Evolutionary conservation across 495 filamentous ascomycete species (phyloP).

Genomic region (Amorphotheca resinae): DNA sequence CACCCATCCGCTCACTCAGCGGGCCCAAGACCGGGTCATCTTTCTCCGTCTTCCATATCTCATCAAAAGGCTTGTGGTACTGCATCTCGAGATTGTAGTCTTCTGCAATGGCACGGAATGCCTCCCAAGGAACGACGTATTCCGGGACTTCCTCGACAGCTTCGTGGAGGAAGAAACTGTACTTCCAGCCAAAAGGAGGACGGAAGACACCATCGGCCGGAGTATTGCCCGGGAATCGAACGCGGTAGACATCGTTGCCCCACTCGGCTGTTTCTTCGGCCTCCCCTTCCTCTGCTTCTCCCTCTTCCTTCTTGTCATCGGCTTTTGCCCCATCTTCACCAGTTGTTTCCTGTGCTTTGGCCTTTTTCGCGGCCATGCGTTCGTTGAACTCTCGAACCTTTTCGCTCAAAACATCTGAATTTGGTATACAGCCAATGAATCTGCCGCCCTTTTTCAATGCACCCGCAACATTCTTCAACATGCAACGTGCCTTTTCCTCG

Average conservation of each 20-base stretch:
- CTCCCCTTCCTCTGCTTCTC: constrained; percentile 38
- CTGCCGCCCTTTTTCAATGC: constrained; percentile 84
- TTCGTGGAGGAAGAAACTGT: constrained; percentile 89
- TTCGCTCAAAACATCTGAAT: constrained; percentile 71
- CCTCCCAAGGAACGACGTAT: constrained; percentile 97
- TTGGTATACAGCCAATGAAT: constrained; percentile 87
- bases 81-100: constrained; percentile 93
- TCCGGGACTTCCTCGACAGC: constrained; percentile 94
- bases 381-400: constrained; percentile 51
- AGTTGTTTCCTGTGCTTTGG: constrained; percentile 18
- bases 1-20: constrained; percentile 88
- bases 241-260: constrained; percentile 86
- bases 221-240: constrained; percentile 70
- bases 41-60: constrained; percentile 85
- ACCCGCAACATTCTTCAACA: constrained; percentile 87
- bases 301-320: constrained; percentile 27
- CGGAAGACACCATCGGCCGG: constrained; percentile 76
- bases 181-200: constrained; percentile 94
- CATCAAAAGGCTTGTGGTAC: constrained; percentile 77
- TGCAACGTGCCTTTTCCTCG: constrained; percentile 74
- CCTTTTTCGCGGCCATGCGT: constrained; percentile 27
- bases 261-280: constrained; percentile 54
- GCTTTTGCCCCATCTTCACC: constrained; percentile 12
- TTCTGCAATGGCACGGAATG: constrained; percentile 85
- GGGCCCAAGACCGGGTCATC: constrained; percentile 65